Evolutionary conservation across 495 filamentous ascomycete genomes (phyloP).

Genomic region (Talaromyces stipitatus): DNA sequence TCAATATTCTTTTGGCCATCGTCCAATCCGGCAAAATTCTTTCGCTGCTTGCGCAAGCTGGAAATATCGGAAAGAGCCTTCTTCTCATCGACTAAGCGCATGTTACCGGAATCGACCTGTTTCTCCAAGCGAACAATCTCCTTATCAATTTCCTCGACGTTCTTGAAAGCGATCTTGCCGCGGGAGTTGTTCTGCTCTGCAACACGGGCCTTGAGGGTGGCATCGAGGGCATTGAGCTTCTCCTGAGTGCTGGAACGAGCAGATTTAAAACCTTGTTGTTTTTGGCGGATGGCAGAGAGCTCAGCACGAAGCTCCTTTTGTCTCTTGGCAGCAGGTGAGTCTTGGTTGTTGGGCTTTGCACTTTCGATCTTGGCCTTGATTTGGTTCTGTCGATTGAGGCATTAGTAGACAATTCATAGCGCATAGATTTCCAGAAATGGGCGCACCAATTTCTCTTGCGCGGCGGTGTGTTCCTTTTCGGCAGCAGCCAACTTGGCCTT

Average conservation of each 20-base stretch:
- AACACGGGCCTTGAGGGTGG: constrained; percentile 70
- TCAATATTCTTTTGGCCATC: constrained; percentile 78
- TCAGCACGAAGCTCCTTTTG: constrained; percentile 75
- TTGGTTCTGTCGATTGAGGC: constrained; percentile 51
- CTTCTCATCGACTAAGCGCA: constrained; percentile 95
- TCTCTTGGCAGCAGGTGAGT: constrained; percentile 63
- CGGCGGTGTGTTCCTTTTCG: constrained; percentile 72
- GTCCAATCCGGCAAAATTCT: constrained; percentile 79
- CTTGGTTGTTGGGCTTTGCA: constrained; percentile 66
- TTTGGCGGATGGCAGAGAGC: constrained; percentile 60
- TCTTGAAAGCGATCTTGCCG: constrained; percentile 72
- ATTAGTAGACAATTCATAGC: not conserved
- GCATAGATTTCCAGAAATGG: not conserved
- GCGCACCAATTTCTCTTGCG: constrained; percentile 66
- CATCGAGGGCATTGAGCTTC: constrained; percentile 78
- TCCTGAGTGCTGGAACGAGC: constrained; percentile 67
- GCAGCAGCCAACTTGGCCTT: constrained; percentile 64
- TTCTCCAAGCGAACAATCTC: constrained; percentile 74
- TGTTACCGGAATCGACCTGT: constrained; percentile 73
- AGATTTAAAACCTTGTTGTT: constrained; percentile 79
- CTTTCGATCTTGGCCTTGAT: constrained; percentile 78
- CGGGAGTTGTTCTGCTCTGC: constrained; percentile 78
- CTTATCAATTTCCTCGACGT: constrained; percentile 74
- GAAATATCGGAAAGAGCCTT: constrained; percentile 80
- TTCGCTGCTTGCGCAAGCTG: constrained; percentile 76